phyloP scores from a whole-genome alignment of 306 rosid genomes.

The Senna tora region DNA sequence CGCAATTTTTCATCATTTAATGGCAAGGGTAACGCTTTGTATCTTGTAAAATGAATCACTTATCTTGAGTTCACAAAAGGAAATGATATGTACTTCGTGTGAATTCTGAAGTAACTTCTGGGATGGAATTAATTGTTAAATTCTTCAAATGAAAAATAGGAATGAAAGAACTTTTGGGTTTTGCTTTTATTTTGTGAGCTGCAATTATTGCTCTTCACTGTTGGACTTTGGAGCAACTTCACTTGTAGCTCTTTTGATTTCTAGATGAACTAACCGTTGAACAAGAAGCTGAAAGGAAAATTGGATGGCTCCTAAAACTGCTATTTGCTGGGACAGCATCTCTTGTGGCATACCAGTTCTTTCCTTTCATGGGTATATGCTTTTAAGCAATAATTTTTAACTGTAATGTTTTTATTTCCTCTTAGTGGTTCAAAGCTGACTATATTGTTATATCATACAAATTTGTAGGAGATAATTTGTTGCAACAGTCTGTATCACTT shows the following conservation, averaged over 20 bases:
- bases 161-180: neutral
- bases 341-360: constrained; percentile 69
- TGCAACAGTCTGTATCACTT: constrained; percentile 89
- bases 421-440: constrained; percentile 37
- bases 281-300: constrained; percentile 77
- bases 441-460: constrained; percentile 13
- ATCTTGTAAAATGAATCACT: neutral
- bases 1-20: constrained; percentile 59
- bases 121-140: constrained; percentile 10
- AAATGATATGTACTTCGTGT: neutral
- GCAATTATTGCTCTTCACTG: constrained; percentile 24
- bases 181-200: constrained; percentile 29
- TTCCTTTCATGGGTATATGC: constrained; percentile 83
- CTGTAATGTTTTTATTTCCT: constrained; percentile 11
- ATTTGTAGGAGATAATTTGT: constrained; percentile 79
- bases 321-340: constrained; percentile 82
- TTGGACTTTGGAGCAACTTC: constrained; percentile 1
- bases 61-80: neutral
- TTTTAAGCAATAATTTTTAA: neutral
- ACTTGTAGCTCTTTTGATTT: constrained; percentile 30
- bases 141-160: constrained; percentile 18
- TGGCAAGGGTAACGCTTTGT: constrained; percentile 50
- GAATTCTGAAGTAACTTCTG: constrained; percentile 16
- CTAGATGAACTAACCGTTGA: constrained; percentile 72
- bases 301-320: constrained; percentile 81